Base-by-base conservation (phyloP, 805 yeast genomes). In the Monosporozyma siamensis region DNA sequence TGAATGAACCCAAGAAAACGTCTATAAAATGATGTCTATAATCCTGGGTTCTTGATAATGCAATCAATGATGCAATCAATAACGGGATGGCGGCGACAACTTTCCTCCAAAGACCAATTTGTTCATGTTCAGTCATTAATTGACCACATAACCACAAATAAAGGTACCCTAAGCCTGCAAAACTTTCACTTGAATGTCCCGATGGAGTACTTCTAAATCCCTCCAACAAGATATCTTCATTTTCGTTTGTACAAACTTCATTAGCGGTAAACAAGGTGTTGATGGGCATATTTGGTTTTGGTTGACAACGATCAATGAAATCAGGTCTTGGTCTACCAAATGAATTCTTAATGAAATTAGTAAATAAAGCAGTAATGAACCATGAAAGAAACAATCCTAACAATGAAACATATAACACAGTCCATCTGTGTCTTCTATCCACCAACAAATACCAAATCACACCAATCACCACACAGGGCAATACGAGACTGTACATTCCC, bases 271-370 rank as follows among this genome's bases (percentile, higher is more conserved):
- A 81, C 51, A 80, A 50, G 1, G 70, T 65, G 51, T 76, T 67
- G 15, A 65, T 51, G 1, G 88, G 80, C 0, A 89, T 71, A 39
- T 67, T 79, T 1, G 63, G 61, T 25, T 64, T 66, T 4, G 96
- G 96, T 17, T 71, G 57, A 61, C 97, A 90, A 51, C 97, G 72
- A 5, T 88, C 85, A 41, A 90, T 63, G 58, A 89, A 85, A 63
- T 90, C 98, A 0, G 98, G 98, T 46, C 98, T 71, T 47, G 82
- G 85, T 56, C 96, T 74, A 4, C 96, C 97, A 43, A 90, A 76
- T 77, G 84, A 78, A 56, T 82, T 78, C 65, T 90, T 90, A 46
- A 86, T 58, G 12, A 80, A 66, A 54, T 86, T 86, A 3, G 95
- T 85, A 40, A 82, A 54, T 23, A 81, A 66, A 34, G 77, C 70